These are phyloP conservation scores for Irpex sp. DNA, from an alignment of 1,284 basidiomycete species.

Conservation along the genomic window DNA sequence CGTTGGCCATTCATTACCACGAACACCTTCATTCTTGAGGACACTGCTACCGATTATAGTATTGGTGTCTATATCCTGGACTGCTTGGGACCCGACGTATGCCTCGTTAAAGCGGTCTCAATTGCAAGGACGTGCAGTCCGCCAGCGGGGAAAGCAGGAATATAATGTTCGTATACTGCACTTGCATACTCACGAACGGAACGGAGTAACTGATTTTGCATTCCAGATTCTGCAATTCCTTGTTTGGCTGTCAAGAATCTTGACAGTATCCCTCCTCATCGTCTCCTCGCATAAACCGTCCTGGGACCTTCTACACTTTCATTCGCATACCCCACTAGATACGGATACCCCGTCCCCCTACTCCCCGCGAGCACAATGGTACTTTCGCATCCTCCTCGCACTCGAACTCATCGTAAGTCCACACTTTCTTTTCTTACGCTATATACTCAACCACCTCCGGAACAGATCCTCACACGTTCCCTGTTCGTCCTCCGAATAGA, in stretches of 20 bases:
- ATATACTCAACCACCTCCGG: conserved; percentile 4
- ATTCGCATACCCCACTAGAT: background rate
- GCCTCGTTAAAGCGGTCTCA: conserved; percentile 50
- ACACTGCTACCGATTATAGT: conserved; percentile 43
- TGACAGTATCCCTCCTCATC: conserved; percentile 47
- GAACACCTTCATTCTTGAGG: conserved; percentile 4
- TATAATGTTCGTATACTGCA: conserved; percentile 51
- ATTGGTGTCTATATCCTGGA: conserved; percentile 61
- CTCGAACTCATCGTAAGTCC: conserved; percentile 44
- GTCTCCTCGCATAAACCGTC: conserved; percentile 39
- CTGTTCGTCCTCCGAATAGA: conserved; percentile 53
- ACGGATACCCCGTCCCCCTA: background rate
- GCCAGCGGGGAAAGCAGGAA: conserved; percentile 53
- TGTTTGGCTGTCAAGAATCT: conserved; percentile 52
- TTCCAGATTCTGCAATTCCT: conserved; percentile 52
- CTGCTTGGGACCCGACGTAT: conserved; percentile 77
- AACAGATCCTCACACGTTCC: conserved; percentile 48
- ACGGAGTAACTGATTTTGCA: conserved; percentile 1
- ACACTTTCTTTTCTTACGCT: conserved; percentile 9
- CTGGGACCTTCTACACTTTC: conserved; percentile 45
- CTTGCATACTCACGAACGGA: background rate
- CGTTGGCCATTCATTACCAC: conserved; percentile 13
- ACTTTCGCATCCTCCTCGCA: conserved; percentile 24
- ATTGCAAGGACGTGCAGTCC: conserved; percentile 64
- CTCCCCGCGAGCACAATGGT: background rate